Evolutionary conservation across 306 rosid species (phyloP).

Genomic region (Lupinus albus): DNA sequence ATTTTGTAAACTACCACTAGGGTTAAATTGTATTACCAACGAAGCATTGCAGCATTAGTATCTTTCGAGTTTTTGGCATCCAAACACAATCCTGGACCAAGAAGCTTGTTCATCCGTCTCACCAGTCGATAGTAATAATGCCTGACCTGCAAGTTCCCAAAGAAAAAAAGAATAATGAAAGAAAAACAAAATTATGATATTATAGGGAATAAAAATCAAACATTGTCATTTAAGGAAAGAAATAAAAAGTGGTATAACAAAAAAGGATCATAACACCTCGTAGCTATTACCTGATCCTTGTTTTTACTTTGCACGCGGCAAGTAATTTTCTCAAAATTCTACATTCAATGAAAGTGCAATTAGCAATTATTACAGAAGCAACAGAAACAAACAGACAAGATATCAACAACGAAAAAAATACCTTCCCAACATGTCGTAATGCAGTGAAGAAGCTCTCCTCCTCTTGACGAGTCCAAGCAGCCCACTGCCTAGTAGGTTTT

Average conservation of each 20-base stretch:
- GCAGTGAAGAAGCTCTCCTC: conserved; percentile 98
- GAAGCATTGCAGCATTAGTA: conserved; percentile 97
- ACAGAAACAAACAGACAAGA: conserved; percentile 32
- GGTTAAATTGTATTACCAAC: conserved; percentile 64
- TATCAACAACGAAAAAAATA: conserved; percentile 17
- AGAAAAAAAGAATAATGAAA: conserved; percentile 22
- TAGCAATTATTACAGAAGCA: conserved; percentile 31
- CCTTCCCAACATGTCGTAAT: conserved; percentile 96
- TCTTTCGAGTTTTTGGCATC: conserved; percentile 94
- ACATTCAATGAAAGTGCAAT: conserved; percentile 46
- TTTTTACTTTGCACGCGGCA: conserved; percentile 94
- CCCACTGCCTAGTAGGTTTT: conserved; percentile 96
- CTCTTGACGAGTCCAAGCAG: conserved; percentile 99
- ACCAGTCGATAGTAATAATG: conserved; percentile 98
- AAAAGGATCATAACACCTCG: conserved; percentile 20
- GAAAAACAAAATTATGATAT: conserved; percentile 29
- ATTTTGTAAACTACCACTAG: conserved; percentile 28
- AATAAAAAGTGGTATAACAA: conserved; percentile 1
- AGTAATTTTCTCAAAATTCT: conserved; percentile 98
- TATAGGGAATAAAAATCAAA: conserved; percentile 19
- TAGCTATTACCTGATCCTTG: conserved; percentile 72
- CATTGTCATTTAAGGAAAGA: background rate
- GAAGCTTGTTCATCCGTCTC: conserved; percentile 98
- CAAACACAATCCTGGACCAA: conserved; percentile 86
- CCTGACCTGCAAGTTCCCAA: conserved; percentile 66